Conservation (phyloP, 345 rosid species). For the Syzygium grande region DNA sequence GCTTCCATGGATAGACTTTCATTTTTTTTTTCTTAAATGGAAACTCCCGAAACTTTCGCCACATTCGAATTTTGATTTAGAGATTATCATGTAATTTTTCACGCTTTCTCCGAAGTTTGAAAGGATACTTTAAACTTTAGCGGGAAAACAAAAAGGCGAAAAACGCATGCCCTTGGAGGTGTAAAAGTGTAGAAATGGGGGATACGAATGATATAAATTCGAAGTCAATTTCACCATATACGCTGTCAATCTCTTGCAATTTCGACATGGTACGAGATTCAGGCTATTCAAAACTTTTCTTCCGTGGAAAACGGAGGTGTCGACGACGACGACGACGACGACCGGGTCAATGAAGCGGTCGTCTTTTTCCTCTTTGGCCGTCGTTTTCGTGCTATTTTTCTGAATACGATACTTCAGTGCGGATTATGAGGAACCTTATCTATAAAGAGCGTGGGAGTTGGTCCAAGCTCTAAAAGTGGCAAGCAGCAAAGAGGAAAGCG, state of each 20-base stretch:
- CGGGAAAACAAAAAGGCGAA: neutral
- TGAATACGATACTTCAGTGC: neutral
- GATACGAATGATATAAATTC: too few relatives aligned
- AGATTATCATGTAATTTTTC: neutral
- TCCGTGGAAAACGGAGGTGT: neutral
- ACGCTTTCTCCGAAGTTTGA: neutral
- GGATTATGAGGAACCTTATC: neutral
- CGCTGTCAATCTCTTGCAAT: neutral
- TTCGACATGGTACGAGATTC: neutral
- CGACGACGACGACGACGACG: neutral
- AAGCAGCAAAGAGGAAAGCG: neutral
- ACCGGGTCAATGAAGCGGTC: neutral
- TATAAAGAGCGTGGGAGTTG: neutral
- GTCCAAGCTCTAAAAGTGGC: neutral
- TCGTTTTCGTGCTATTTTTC: neutral
- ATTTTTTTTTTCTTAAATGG: neutral
- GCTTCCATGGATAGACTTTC: neutral
- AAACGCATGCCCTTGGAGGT: neutral
- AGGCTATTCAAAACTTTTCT: neutral
- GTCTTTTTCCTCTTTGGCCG: neutral
- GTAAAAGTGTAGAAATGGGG: neutral
- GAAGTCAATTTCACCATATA: too few relatives aligned
- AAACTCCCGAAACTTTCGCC: neutral
- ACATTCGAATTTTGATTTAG: neutral
- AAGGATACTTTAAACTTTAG: neutral